Base-by-base conservation (phyloP, 306 rosid genomes). In the Biancaea sappan region DNA sequence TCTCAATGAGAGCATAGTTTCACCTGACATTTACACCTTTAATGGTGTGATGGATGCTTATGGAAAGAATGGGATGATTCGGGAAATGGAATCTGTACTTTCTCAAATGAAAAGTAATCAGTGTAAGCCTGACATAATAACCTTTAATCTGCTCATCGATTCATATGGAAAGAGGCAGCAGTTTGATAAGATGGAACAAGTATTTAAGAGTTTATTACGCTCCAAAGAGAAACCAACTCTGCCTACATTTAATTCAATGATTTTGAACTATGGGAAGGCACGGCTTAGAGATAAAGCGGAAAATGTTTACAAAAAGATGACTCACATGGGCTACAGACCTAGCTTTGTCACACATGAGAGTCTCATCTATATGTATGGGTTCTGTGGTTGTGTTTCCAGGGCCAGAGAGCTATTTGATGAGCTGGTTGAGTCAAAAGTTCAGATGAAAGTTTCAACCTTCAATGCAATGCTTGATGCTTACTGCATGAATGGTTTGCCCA, bases 11-110 rank as follows among this genome's bases (percentile, higher is more conserved):
- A 94, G 96, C 86, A 29, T 75, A 60, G 70, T 86, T 84, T 88
- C 95, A 9, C 82, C 93, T 1, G 98, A 94, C 74, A 87, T 87
- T 40, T 91, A 90, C 74, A 91, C 95, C 0, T 90, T 80, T 72
- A 94, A 94, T 43, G 98, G 98, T n/a, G 92, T 91, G 72, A 94
- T 94, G 96, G 97, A 94, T 87, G 98, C 94, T 0, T 94, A 86
- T 32, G 97, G 97, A 21, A 89, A 91, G 57, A 89, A 77, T 46
- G 94, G 97, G 85, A 89, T 88, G 93, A 92, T 94, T 25, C 82
- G 90, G 22, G 97, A 94, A 73, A 94, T 94, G 97, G 98, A 94
- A 77, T 71, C 82, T 0, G 84, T 87, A 54, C 98, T 94, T 74
- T 71, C 91, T 76, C 86, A 76, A 46, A 94, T 94, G 97, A 94